These are phyloP conservation scores for Phytophthora macrochlamydospora DNA, from an alignment of 352 stramenopile species.

Conservation along the genomic window DNA sequence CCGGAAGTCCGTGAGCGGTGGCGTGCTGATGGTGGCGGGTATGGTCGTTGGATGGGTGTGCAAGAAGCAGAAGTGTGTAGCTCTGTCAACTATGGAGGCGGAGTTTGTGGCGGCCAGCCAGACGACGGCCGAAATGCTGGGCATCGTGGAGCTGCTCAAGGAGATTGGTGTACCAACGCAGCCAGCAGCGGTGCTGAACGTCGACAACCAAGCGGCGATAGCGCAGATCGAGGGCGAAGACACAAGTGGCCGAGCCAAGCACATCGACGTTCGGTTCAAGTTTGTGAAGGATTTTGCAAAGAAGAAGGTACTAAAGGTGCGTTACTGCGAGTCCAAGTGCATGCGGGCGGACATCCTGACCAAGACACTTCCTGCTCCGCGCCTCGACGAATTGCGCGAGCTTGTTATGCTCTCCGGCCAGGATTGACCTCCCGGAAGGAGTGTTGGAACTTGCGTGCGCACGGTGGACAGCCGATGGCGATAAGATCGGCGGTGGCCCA, in stretches of 20 bases:
- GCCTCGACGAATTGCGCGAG: constrained; percentile 3
- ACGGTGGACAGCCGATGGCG: no score
- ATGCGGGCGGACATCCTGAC: constrained; percentile 22
- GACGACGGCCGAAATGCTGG: constrained; percentile 12
- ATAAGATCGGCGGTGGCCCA: no score
- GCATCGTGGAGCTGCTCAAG: constrained; percentile 5
- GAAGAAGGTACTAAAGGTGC: constrained; percentile 5
- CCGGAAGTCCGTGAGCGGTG: constrained; percentile 29
- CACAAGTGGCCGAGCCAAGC: constrained; percentile 1
- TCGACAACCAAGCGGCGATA: not conserved
- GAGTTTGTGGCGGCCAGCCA: constrained; percentile 22
- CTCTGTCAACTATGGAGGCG: constrained; percentile 27
- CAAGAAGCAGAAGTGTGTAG: constrained; percentile 31
- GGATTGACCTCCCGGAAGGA: constrained; percentile 10
- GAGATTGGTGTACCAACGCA: constrained; percentile 4
- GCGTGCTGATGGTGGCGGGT: constrained; percentile 11
- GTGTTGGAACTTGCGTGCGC: constrained; percentile 28
- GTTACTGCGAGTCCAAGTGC: constrained; percentile 12
- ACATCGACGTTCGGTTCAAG: constrained; percentile 19
- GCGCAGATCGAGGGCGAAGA: not conserved
- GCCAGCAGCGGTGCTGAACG: not conserved
- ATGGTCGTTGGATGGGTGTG: constrained; percentile 20
- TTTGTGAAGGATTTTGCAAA: constrained; percentile 14
- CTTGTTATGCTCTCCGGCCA: constrained; percentile 1
- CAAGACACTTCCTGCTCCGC: constrained; percentile 11